These are phyloP conservation scores for Elongisporangium anandrum DNA, from an alignment of 352 stramenopile species.

Conservation along the genomic window DNA sequence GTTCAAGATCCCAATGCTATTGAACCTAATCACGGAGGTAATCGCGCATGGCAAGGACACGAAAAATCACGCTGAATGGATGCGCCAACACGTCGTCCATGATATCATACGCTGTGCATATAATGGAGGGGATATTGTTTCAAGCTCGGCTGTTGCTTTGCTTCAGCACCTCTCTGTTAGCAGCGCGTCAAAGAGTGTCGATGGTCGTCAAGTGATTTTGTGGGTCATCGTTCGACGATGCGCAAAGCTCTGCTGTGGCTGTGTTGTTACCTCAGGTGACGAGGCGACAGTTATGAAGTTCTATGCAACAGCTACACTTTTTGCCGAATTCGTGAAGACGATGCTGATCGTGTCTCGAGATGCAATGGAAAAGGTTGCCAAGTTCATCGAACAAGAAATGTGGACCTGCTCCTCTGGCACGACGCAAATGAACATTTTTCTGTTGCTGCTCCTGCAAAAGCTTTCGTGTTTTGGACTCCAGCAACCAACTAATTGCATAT, in stretches of 20 bases:
- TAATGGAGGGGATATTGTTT: conserved; percentile 8
- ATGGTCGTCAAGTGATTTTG: conserved; percentile 16
- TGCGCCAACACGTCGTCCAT: conserved; percentile 36
- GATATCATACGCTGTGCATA: conserved; percentile 45
- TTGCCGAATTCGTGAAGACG: conserved; percentile 42
- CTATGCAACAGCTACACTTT: conserved; percentile 23
- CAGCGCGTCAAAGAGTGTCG: neutral
- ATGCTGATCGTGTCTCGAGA: conserved; percentile 22
- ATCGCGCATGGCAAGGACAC: conserved; percentile 13
- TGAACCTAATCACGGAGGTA: conserved; percentile 33
- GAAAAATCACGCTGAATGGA: conserved; percentile 24
- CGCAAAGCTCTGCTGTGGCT: conserved; percentile 54
- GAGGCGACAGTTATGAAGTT: conserved; percentile 6
- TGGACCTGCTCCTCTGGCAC: conserved; percentile 30
- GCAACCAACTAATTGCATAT: conserved; percentile 8
- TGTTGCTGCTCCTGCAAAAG: conserved; percentile 50
- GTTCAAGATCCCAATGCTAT: conserved; percentile 24
- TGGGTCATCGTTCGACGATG: conserved; percentile 58
- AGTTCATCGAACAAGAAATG: conserved; percentile 46
- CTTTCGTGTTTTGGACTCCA: conserved; percentile 7
- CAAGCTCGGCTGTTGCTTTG: conserved; percentile 20
- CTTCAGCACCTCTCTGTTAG: conserved; percentile 25
- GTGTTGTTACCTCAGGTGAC: neutral
- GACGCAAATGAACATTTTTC: conserved; percentile 45
- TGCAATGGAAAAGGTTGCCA: conserved; percentile 18